Base-by-base conservation (phyloP, 306 rosid genomes). In the Cajanus cajan region DNA sequence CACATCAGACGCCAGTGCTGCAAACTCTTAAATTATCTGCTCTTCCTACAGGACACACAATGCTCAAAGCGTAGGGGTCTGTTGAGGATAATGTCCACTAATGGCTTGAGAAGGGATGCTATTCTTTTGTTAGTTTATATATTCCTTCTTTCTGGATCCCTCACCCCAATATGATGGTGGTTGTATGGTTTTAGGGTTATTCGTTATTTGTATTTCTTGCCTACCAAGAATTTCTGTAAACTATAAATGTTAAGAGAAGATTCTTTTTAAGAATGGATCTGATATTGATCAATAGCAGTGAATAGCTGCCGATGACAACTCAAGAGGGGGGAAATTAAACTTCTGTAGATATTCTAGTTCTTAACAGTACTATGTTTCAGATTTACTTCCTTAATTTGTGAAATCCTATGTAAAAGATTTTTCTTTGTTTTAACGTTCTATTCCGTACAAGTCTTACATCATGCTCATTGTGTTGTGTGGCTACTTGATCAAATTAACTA, bases 401-500 rank as follows among this genome's bases (percentile, higher is more conserved):
- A 67, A 74, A 4, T 43, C 2, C 59, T 36, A 5, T 47, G 34
- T 16, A 59, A 58, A 55, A 52, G 21, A 37, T 25, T 44, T 43
- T 64, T 31, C 21, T 13, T 13, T 68, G 10, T 45, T 54, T 65
- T 13, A 47, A 51, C 14, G 6, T 59, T 63, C 7, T 41, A 45
- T 58, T 57, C 8, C n/a, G 4, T 11, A 2, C 18, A 18, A 6
- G 13, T 68, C 34, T 55, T 68, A 12, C 19, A 48, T 67, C n/a
- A 41, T 12, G 52, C 68, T 78, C 54, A 22, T 51, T 65, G 75
- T 83, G 61, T 57, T 19, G 19, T 51, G 44, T 7, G 58, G 66
- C 51, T 22, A 37, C 58, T 50, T 24, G 39, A 64, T 36, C 69
- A 33, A 13, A 7, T 65, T 31, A 71, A 57, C 59, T 37, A 14